Percentiles rank a stretch among this genome's conserved stretches.
Evolutionary conservation across 2,329 filamentous ascomycete genomes (phyloP).

Genomic region (Fusarium chlamydosporum): DNA sequence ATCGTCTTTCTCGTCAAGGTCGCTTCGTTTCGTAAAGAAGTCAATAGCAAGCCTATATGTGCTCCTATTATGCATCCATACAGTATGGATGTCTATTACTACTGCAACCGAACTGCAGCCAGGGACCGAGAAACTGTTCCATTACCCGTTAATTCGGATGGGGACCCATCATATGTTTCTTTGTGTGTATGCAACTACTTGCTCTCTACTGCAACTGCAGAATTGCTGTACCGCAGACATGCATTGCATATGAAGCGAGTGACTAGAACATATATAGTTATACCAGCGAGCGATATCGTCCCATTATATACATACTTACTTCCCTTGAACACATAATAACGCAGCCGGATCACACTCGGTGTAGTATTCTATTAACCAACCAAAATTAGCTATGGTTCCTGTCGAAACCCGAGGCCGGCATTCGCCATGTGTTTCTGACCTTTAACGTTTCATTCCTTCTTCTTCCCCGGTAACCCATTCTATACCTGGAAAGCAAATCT

Average conservation of each 20-base stretch:
- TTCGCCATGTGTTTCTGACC: conserved; percentile 32
- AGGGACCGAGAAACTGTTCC: conserved; percentile 22
- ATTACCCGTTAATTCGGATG: conserved; percentile 34
- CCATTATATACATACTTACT: conserved; percentile 13
- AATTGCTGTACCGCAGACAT: conserved; percentile 5
- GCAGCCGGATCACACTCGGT: conserved; percentile 9
- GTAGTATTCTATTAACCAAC: conserved; percentile 4
- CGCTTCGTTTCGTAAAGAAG: conserved; percentile 20
- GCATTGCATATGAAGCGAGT: conserved; percentile 12
- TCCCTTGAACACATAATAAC: not conserved
- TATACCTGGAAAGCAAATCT: conserved; percentile 4
- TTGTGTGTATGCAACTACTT: conserved; percentile 8
- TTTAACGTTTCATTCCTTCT: conserved; percentile 44
- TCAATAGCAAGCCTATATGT: conserved; percentile 41
- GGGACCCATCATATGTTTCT: conserved; percentile 33
- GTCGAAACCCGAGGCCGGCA: conserved; percentile 24
- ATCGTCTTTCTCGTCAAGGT: conserved; percentile 24
- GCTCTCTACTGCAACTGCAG: not conserved
- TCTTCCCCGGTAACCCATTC: conserved; percentile 35
- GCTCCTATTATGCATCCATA: conserved; percentile 32
- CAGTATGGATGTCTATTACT: not conserved
- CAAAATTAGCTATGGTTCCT: conserved; percentile 2
- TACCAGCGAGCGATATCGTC: conserved; percentile 12
- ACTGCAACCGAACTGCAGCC: conserved; percentile 1
- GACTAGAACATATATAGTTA: conserved; percentile 3